Evolutionary conservation across 495 filamentous ascomycete genomes (phyloP).

Genomic region (Cudoniella acicularis): DNA sequence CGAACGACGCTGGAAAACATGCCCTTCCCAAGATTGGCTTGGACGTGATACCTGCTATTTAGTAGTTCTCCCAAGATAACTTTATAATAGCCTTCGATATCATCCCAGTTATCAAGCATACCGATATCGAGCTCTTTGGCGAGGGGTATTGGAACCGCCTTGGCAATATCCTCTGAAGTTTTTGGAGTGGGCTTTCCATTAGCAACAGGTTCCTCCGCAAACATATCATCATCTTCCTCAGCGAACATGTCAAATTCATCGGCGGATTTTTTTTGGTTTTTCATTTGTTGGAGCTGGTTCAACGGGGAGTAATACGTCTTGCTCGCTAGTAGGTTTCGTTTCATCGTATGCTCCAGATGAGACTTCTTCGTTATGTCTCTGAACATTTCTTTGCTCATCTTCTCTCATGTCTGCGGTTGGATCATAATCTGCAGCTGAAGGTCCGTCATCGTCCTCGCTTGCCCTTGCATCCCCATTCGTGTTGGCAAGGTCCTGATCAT

Average conservation of each 20-base stretch:
- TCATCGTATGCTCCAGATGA: slow-evolving; percentile 61
- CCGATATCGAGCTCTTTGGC: slow-evolving; percentile 68
- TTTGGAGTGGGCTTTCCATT: slow-evolving; percentile 32
- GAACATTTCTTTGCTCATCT: slow-evolving; percentile 69
- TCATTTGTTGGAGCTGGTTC: slow-evolving; percentile 4
- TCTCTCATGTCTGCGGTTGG: slow-evolving; percentile 90
- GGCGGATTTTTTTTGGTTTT: slow-evolving; percentile 25
- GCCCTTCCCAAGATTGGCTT: slow-evolving; percentile 83
- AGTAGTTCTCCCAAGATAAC: slow-evolving; percentile 85
- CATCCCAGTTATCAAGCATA: slow-evolving; percentile 91
- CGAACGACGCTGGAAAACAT: slow-evolving; percentile 96
- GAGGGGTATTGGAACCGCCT: slow-evolving; percentile 46
- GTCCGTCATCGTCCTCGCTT: slow-evolving; percentile 64
- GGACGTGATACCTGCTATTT: slow-evolving; percentile 81
- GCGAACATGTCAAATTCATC: slow-evolving; percentile 95
- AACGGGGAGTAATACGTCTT: slow-evolving; percentile 51
- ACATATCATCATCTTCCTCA: slow-evolving; percentile 86
- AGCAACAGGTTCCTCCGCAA: slow-evolving; percentile 53
- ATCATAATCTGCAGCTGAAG: slow-evolving; percentile 94
- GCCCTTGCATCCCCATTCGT: slow-evolving; percentile 45
- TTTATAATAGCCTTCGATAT: slow-evolving; percentile 93
- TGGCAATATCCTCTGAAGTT: slow-evolving; percentile 29
- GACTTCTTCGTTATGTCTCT: slow-evolving; percentile 53
- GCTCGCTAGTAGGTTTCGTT: slow-evolving; percentile 45
- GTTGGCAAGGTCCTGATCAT: slow-evolving; percentile 64